Conservation (phyloP, 1,139 yeast species). For the Hansenula sp. region DNA sequence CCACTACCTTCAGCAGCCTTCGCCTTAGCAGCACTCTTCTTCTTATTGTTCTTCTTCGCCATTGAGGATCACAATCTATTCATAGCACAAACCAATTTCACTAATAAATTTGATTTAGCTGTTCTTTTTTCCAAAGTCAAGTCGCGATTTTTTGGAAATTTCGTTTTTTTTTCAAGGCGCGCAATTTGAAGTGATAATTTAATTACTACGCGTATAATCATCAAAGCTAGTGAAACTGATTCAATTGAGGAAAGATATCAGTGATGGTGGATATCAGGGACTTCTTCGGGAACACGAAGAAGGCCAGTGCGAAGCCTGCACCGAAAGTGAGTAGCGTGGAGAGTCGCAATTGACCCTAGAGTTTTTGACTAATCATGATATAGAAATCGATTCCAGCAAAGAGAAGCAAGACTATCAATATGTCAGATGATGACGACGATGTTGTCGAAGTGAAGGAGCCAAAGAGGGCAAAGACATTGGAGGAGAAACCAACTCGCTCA, state of each 20-base stretch:
- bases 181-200: not conserved
- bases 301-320: constrained; percentile 8
- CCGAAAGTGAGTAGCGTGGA: constrained; percentile 8
- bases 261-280: constrained; percentile 42
- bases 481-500: constrained; percentile 1
- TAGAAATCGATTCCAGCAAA: constrained; percentile 12
- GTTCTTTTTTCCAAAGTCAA: not conserved
- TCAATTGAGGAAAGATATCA: too few relatives aligned
- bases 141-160: too few relatives aligned
- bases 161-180: not conserved
- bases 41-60: constrained; percentile 12
- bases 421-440: constrained; percentile 23
- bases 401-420: constrained; percentile 8
- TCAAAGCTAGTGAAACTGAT: not conserved
- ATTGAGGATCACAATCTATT: constrained; percentile 5
- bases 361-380: too few relatives aligned
- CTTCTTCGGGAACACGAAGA: constrained; percentile 24
- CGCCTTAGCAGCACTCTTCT: constrained; percentile 3
- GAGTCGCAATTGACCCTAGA: too few relatives aligned
- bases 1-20: not conserved
- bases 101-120: constrained; percentile 3
- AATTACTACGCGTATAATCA: not conserved
- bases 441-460: constrained; percentile 13
- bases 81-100: constrained; percentile 3
- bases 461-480: constrained; percentile 8